Base-by-base conservation (phyloP, 441 rosid genomes). In the Melastoma candidum region DNA sequence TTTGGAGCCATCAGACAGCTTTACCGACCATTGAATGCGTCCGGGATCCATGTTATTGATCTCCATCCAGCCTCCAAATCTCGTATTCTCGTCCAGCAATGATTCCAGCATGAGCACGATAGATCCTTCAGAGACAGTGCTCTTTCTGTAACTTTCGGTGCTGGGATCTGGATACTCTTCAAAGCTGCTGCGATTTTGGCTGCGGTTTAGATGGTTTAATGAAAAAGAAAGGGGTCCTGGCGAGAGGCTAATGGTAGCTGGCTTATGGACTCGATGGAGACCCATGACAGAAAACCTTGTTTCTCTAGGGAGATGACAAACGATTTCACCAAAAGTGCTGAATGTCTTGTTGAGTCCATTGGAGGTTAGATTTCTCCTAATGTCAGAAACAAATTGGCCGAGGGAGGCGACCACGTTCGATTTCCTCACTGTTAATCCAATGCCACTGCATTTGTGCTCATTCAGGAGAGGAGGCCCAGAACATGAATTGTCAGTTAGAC, bases 61-160 rank as follows among this genome's bases (percentile, higher is more conserved):
- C 74, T 92, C 87, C 49, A 85, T 57, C 97, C 98, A 92, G 65
- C 85, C 86, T 11, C 75, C 76, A 36, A 92, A 25, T 66, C 63
- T 86, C 0, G 78, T 73, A 47, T 44, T 62, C 68, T 79, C 95
- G 32, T 82, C 85, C 41, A 87, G 54, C 63, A 67, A 73, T 13
- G 85, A 71, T 44, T 85, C 95, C 61, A 88, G 58, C 78, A 68
- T 75, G 68, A 92, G 51, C 48, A 88, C 86, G 13, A 92, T 52
- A 41, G 74, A 74, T 11, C 76, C 67, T 10, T 70, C 66, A 6
- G 71, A 61, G 52, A 58, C 44, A 43, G 24, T 60, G 57, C 54
- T 63, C 46, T 9, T 56, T 22, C 36, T 49, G 66, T 54, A 60
- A 53, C 61, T 59, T 53, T 53, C 72, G 39, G 52, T 13, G 44